Conservation (phyloP, 768 basidiomycete genomes). For the Xerocomus potaroensis region DNA sequence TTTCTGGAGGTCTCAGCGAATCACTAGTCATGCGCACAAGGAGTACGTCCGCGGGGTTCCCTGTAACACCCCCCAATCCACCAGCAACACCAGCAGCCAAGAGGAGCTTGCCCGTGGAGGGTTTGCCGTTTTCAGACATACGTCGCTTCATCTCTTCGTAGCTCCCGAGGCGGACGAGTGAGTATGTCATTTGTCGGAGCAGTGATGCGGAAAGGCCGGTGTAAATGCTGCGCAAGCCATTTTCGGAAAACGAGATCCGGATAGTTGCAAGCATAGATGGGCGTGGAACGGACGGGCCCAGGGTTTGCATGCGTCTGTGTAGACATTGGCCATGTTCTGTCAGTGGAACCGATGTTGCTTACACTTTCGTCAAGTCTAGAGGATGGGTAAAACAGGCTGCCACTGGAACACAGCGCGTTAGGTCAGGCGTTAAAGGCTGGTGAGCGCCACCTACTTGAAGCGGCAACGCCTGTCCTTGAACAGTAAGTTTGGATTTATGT, state of each 20-base stretch:
- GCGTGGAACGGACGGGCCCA: conserved; percentile 45
- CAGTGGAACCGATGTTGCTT: conserved; percentile 20
- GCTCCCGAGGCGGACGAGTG: conserved; percentile 75
- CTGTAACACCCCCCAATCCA: conserved; percentile 76
- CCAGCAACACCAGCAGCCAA: conserved; percentile 69
- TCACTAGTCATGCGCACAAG: conserved; percentile 90
- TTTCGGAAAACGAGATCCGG: conserved; percentile 56
- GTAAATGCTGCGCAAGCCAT: conserved; percentile 72
- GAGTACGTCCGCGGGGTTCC: conserved; percentile 76
- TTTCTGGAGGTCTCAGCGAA: conserved; percentile 64
- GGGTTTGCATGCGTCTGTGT: conserved; percentile 77
- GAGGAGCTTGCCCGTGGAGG: conserved; percentile 54
- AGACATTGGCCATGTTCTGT: conserved; percentile 2
- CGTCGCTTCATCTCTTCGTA: conserved; percentile 74
- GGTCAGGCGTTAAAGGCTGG: neutral
- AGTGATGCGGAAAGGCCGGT: conserved; percentile 80
- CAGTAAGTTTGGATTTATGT: conserved; percentile 1
- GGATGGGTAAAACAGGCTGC: conserved; percentile 81
- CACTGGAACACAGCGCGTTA: conserved; percentile 41
- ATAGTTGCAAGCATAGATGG: conserved; percentile 67
- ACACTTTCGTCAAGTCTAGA: conserved; percentile 85
- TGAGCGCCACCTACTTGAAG: conserved; percentile 48
- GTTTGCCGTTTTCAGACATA: conserved; percentile 46
- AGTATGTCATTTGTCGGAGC: conserved; percentile 89
- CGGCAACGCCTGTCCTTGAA: conserved; percentile 48